Evolutionary conservation across 78 protist species (phyloP), one percentile per base, ranked within the genome.

Genomic region (Guillardia theta): DNA sequence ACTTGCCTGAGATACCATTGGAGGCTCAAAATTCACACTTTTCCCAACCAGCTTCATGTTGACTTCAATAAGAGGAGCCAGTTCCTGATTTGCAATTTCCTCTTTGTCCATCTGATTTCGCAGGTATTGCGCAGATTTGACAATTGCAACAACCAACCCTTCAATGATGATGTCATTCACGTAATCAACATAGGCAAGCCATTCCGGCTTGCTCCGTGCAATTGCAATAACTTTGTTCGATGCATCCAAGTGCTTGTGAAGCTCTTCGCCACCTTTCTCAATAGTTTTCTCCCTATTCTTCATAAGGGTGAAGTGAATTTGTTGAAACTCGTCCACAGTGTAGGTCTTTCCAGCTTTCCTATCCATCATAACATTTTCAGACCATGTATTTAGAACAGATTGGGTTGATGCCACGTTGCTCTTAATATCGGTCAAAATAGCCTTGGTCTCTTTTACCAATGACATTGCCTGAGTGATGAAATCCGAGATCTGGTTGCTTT

Each of bases 181-280:
- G 94, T 94, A 94, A 37, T 70, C 94, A 48, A 95, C 95, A 95
- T 97, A 97, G 9, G 41, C 88, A 3, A 10, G 43, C 98, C 98
- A 97, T 46, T 47, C 46, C 18, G 36, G 39, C 70, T 58, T 58
- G 53, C 39, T 88, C 5, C 30, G 27, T 41, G 2, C 0, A 21
- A 45, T 90, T n/a, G 76, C 88, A 54, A 96, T 90, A 4, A 22
- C 36, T 6, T 12, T 33, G 47, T 54, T 18, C 36, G 70, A 41
- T 21, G 48, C 21, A 3, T 0, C 64, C 27, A 96, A 87, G 53
- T 87, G 94, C 88, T 30, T 24, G 77, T 83, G 96, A 53, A 96
- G 88, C 83, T 62, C 43, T 22, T 92, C 15, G 64, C 94, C 97
- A 1, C 58, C 92, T 37, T 45, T 33, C 33, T 19, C 36, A 92